Percentiles rank a stretch among this genome's conserved stretches.
phyloP scores from a whole-genome alignment of 805 yeast species.

The Monosporozyma solicola region DNA sequence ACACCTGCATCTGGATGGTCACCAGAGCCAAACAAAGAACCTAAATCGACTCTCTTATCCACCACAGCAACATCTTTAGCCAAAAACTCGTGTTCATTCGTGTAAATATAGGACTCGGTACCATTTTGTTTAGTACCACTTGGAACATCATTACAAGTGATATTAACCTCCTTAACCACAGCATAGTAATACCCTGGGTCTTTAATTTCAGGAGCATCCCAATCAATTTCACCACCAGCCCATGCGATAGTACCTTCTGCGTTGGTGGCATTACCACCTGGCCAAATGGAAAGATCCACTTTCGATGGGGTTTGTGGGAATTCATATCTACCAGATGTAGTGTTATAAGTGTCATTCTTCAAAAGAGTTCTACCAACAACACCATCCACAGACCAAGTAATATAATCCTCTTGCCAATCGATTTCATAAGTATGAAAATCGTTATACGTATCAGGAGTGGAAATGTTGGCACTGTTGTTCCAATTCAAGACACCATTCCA shows the following conservation, averaged over 20 bases:
- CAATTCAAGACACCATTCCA: slow-evolving; percentile 65
- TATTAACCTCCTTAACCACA: slow-evolving; percentile 46
- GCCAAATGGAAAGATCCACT: slow-evolving; percentile 70
- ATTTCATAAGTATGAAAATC: slow-evolving; percentile 67
- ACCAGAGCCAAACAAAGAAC: slow-evolving; percentile 57
- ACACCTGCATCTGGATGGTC: slow-evolving; percentile 39
- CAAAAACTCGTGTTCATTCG: slow-evolving; percentile 37
- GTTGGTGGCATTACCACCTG: slow-evolving; percentile 53
- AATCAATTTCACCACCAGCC: slow-evolving; percentile 84
- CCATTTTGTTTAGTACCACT: slow-evolving; percentile 38
- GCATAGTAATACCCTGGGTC: slow-evolving; percentile 79
- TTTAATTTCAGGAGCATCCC: slow-evolving; percentile 67
- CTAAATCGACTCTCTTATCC: slow-evolving; percentile 52
- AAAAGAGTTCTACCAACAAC: slow-evolving; percentile 52
- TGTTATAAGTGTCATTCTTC: slow-evolving; percentile 52
- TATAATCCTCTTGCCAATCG: slow-evolving; percentile 71
- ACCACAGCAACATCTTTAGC: slow-evolving; percentile 50
- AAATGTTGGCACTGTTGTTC: slow-evolving; percentile 43
- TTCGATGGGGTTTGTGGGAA: slow-evolving; percentile 72
- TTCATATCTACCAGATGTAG: slow-evolving; percentile 45
- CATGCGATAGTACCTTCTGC: slow-evolving; percentile 62
- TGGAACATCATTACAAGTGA: slow-evolving; percentile 72
- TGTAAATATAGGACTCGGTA: slow-evolving; percentile 45
- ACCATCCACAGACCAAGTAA: slow-evolving; percentile 72
- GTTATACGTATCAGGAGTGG: slow-evolving; percentile 43